These are phyloP conservation scores for Paramecium primaurelia DNA, from an alignment of 73 alveolate species.

Conservation along the genomic window DNA sequence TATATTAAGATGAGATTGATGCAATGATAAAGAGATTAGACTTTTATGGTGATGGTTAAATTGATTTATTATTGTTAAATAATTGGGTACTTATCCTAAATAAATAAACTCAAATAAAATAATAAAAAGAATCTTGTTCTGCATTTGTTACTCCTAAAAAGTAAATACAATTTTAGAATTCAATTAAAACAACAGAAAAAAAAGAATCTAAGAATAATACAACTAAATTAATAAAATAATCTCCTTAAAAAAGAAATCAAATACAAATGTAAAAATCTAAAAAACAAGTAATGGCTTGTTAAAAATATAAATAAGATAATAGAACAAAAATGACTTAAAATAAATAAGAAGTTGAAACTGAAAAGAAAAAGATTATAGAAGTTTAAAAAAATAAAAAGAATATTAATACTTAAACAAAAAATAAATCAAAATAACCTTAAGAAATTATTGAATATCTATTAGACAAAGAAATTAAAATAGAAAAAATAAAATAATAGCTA, in stretches of 20 bases:
- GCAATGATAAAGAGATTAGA: constrained; percentile 13
- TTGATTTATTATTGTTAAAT: not conserved
- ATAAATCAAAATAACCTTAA: not conserved
- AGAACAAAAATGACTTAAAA: not conserved
- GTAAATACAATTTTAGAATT: not conserved
- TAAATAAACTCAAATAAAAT: not conserved
- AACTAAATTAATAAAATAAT: not conserved
- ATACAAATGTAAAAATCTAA: not conserved
- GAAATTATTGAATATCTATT: not conserved
- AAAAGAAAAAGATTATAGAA: not conserved
- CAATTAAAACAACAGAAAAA: not conserved
- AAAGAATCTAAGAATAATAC: not conserved
- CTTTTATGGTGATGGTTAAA: constrained; percentile 47
- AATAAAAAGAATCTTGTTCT: not conserved
- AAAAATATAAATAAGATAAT: not conserved
- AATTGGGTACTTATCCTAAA: not conserved
- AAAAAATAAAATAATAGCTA: not conserved
- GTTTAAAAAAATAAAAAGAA: not conserved
- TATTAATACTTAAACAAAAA: not conserved
- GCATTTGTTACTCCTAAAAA: not conserved
- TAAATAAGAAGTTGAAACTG: not conserved
- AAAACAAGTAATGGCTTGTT: not conserved
- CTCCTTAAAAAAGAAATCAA: not conserved
- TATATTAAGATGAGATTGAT: constrained; percentile 18
- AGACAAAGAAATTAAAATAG: not conserved